Percentiles rank a stretch among this genome's conserved stretches.
Conservation (phyloP, 1,284 basidiomycete species). For the Naganishia albida region DNA sequence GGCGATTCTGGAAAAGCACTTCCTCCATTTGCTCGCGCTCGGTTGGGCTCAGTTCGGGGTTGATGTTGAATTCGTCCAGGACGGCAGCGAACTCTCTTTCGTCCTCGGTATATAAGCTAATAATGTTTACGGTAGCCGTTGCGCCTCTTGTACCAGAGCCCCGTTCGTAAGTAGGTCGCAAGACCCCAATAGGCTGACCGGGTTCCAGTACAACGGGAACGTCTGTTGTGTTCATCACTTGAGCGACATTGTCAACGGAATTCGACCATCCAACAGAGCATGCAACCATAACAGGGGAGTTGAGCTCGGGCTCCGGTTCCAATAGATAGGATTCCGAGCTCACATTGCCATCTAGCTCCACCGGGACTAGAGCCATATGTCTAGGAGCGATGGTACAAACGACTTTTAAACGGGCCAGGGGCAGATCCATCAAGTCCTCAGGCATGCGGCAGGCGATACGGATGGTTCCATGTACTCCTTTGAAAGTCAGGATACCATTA, state of each 20-base stretch:
- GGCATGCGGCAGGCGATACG: not conserved
- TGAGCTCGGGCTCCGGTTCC: not conserved
- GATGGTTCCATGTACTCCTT: slow-evolving; percentile 3
- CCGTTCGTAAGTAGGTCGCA: slow-evolving; percentile 6
- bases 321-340: not conserved
- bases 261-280: not conserved
- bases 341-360: slow-evolving; percentile 2
- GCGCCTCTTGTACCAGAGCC: not conserved
- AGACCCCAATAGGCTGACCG: not conserved
- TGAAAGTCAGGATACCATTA: not conserved
- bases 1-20: slow-evolving; percentile 3
- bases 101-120: not conserved
- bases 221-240: slow-evolving; percentile 9
- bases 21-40: not conserved
- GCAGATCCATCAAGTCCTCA: not conserved
- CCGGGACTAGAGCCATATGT: not conserved
- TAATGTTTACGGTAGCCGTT: not conserved
- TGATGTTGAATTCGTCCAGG: slow-evolving; percentile 15
- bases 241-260: not conserved
- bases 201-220: not conserved
- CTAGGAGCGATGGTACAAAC: slow-evolving; percentile 2
- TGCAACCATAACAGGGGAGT: not conserved
- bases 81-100: not conserved
- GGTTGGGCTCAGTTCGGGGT: not conserved
- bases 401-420: not conserved